Percentiles rank a stretch among this genome's conserved stretches.
phyloP scores from a whole-genome alignment of 2,329 filamentous ascomycete genomes.

The Colletotrichum phormii region DNA sequence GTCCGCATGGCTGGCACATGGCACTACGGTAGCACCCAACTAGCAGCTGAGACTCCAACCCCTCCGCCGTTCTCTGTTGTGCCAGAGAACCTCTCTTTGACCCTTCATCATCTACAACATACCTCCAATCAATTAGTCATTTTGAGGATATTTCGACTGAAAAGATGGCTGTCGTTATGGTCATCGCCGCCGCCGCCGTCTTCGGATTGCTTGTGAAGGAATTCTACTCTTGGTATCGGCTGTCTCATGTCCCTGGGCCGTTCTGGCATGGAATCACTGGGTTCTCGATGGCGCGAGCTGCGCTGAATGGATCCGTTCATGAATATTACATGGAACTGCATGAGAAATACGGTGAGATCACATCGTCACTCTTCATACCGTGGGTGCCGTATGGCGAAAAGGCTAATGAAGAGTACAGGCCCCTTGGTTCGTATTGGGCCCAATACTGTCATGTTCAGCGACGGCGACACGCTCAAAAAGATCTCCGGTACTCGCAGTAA shows the following conservation, averaged over 20 bases:
- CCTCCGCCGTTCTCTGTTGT: neutral
- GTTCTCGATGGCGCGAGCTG: slow-evolving; percentile 42
- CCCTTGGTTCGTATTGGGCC: slow-evolving; percentile 39
- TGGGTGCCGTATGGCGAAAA: neutral
- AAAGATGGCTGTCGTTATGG: neutral
- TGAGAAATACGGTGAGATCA: slow-evolving; percentile 21
- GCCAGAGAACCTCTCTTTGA: neutral
- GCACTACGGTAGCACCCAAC: slow-evolving; percentile 7
- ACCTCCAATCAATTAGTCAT: neutral
- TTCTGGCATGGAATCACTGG: slow-evolving; percentile 47
- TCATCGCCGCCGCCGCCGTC: neutral
- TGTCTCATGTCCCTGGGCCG: slow-evolving; percentile 48
- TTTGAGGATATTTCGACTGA: neutral
- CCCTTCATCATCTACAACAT: neutral
- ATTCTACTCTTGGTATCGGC: slow-evolving; percentile 42
- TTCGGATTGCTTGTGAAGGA: slow-evolving; percentile 10
- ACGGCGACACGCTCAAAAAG: slow-evolving; percentile 28
- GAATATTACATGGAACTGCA: slow-evolving; percentile 32
- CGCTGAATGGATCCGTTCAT: slow-evolving; percentile 21
- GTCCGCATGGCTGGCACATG: slow-evolving; percentile 19
- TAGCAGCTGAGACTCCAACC: slow-evolving; percentile 22
- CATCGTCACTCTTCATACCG: slow-evolving; percentile 6
- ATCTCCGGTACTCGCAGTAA: slow-evolving; percentile 32
- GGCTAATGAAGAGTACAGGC: slow-evolving; percentile 39
- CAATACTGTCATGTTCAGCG: slow-evolving; percentile 38